A percentile compares a stretch with the other conserved stretches of the same genome.
These are phyloP conservation scores for Sugiyamaella valdiviana DNA, from an alignment of 805 yeast genomes.

Conservation along the genomic window DNA sequence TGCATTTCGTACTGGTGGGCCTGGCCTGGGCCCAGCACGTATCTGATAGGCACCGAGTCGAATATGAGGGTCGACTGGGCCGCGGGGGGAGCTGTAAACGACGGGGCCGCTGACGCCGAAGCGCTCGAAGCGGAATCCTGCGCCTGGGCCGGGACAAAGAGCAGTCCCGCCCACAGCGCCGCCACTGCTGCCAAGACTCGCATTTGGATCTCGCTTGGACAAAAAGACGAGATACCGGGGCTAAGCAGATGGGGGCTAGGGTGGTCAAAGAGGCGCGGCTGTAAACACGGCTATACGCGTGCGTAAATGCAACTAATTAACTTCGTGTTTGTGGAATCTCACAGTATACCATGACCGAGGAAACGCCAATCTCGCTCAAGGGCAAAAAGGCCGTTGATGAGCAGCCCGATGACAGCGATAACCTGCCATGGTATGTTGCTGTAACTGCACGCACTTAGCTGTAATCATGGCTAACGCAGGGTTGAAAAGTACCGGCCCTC, in stretches of 20 bases:
- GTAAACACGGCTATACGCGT: background rate
- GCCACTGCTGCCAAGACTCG: too few species aligned
- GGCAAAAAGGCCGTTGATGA: conserved; percentile 11
- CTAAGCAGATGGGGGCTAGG: too few species aligned
- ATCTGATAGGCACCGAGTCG: conserved; percentile 16
- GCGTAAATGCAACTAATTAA: too few species aligned
- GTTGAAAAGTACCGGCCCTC: conserved; percentile 94
- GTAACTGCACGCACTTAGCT: background rate
- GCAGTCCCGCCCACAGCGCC: too few species aligned
- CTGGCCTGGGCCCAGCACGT: conserved; percentile 31
- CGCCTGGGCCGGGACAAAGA: too few species aligned
- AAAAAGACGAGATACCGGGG: too few species aligned
- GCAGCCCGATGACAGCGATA: conserved; percentile 33
- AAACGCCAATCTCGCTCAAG: background rate
- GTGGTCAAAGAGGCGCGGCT: too few species aligned
- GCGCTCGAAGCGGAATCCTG: too few species aligned
- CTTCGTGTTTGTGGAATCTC: background rate
- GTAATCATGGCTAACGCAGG: conserved; percentile 37
- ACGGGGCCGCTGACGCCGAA: too few species aligned
- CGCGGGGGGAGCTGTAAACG: background rate
- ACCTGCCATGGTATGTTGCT: conserved; percentile 46
- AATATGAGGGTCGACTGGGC: conserved; percentile 26
- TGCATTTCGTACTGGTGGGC: conserved; percentile 23
- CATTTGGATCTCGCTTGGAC: too few species aligned
- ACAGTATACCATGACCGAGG: background rate